phyloP scores from a whole-genome alignment of 768 basidiomycete species.

The Sarcomyxa edulis region DNA sequence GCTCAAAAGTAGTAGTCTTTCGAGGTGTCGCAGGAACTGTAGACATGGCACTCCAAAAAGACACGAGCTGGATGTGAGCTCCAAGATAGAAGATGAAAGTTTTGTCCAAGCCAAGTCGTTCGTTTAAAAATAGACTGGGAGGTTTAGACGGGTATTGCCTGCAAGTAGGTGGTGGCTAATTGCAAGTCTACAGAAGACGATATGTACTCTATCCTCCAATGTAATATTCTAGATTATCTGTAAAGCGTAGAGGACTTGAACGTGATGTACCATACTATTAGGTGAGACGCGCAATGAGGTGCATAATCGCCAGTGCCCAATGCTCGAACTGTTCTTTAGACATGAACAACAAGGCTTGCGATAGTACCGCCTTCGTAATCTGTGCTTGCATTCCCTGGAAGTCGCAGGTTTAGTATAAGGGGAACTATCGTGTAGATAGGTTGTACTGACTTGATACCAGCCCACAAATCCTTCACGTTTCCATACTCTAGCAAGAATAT shows the following conservation, averaged over 20 bases:
- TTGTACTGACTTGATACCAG: slow-evolving; percentile 82
- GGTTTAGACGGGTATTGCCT: too few species aligned
- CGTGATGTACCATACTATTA: too few species aligned
- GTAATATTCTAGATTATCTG: background rate
- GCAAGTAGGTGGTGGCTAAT: too few species aligned
- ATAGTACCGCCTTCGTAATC: slow-evolving; percentile 91
- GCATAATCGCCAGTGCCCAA: slow-evolving; percentile 73
- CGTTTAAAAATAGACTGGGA: too few species aligned
- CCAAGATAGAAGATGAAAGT: background rate
- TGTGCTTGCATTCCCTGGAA: slow-evolving; percentile 92
- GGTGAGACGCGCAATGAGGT: slow-evolving; percentile 41
- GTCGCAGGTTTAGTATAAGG: background rate
- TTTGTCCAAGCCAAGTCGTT: background rate
- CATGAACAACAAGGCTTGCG: slow-evolving; percentile 93
- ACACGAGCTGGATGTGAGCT: background rate
- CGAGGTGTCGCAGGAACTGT: slow-evolving; percentile 35
- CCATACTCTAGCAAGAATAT: slow-evolving; percentile 68
- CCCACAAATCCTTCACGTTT: slow-evolving; percentile 78
- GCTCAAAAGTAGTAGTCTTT: slow-evolving; percentile 26
- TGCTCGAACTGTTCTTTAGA: slow-evolving; percentile 97
- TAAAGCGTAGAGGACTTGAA: too few species aligned
- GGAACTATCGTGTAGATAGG: too few species aligned
- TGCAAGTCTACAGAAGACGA: too few species aligned
- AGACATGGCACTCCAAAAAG: slow-evolving; percentile 19
- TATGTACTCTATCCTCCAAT: background rate